Evolutionary conservation across 805 yeast genomes (phyloP), one percentile per base, ranked within the genome.

Genomic region (Candida yuanshanica): DNA sequence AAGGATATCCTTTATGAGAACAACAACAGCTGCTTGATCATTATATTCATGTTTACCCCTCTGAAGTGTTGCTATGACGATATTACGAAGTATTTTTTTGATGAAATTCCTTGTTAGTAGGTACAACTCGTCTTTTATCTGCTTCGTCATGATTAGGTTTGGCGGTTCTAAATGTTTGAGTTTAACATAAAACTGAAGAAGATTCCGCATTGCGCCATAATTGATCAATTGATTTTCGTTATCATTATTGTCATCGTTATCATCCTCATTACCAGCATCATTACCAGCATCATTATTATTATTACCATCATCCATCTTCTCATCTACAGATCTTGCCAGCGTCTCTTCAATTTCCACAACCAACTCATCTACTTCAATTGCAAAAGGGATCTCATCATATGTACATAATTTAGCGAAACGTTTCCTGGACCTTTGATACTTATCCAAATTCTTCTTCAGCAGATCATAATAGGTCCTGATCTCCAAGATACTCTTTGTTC

Each of bases 341-440:
- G 48, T 48, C 24, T 74, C 73, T 48, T 79, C 85, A 46, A 71
- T 52, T 6, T 57, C 52, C 1, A 72, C 50, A 42, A 64, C 70
- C 16, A 54, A 55, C 7, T 64, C 65, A 44, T 73, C 70, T 63
- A 79, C 64, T 49, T 79, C 85, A 44, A 64, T 58, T 2, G 80
- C 74, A 4, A 65, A 63, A 1, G 84, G 83, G 9, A 79, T 57
- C 11, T 74, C 72, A 22, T 60, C 57, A 50, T 74, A 72, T 12
- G 58, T 49, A 3, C 66, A 42, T 23, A 72, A 50, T 16, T 49
- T 39, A 18, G 47, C 44, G 25, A 46, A 48, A 10, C 12, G 14
- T 1, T 35, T 32, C 20, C 48, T 49, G 26, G 35, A 38, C 32
- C 39, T 49, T 44, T 69, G 69, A 21, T 43, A 42, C 16, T 41